Conservation (phyloP, 202 grass and related monocot species). For the Saccharum hybrid region DNA sequence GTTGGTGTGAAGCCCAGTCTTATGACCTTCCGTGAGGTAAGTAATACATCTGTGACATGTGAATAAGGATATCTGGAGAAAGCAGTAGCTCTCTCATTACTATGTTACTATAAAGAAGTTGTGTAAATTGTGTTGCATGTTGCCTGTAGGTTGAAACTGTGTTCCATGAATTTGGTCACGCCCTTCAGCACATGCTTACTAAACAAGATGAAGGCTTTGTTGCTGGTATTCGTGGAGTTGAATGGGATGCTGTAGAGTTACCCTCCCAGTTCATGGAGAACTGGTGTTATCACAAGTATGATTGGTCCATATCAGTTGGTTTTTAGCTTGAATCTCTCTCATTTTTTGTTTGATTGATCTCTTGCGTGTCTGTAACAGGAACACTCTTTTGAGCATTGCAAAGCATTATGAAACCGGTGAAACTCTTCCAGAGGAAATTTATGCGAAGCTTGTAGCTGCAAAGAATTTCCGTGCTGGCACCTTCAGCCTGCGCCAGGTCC, state of each 20-base stretch:
- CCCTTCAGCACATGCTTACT: slow-evolving; percentile 99
- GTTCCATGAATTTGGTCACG: slow-evolving; percentile 99
- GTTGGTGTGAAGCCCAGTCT: slow-evolving; percentile 94
- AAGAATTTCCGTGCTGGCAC: slow-evolving; percentile 98
- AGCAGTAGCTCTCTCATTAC: slow-evolving; percentile 4
- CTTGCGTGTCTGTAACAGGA: slow-evolving; percentile 55
- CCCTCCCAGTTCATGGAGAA: slow-evolving; percentile 99
- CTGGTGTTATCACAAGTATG: slow-evolving; percentile 98
- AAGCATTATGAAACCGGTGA: slow-evolving; percentile 95
- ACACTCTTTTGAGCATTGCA: slow-evolving; percentile 94
- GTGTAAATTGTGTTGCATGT: slow-evolving; percentile 15
- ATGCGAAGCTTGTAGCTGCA: slow-evolving; percentile 92
- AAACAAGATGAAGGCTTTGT: slow-evolving; percentile 94
- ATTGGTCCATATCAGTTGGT: slow-evolving; percentile 26
- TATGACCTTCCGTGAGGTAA: slow-evolving; percentile 99
- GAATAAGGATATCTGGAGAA: slow-evolving; percentile 2
- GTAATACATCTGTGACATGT: slow-evolving; percentile 21
- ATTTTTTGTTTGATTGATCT: not conserved
- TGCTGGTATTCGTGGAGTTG: slow-evolving; percentile 92
- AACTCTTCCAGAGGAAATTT: slow-evolving; percentile 89
- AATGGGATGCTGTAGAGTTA: slow-evolving; percentile 98
- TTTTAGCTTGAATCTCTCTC: slow-evolving; percentile 30
- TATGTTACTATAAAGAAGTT: not conserved
- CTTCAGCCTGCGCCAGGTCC: slow-evolving; percentile 87
- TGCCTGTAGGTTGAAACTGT: slow-evolving; percentile 91